Percentiles rank a stretch among this genome's conserved stretches.
phyloP scores from a whole-genome alignment of 1,139 yeast genomes.

The Ogataea hybrid region DNA sequence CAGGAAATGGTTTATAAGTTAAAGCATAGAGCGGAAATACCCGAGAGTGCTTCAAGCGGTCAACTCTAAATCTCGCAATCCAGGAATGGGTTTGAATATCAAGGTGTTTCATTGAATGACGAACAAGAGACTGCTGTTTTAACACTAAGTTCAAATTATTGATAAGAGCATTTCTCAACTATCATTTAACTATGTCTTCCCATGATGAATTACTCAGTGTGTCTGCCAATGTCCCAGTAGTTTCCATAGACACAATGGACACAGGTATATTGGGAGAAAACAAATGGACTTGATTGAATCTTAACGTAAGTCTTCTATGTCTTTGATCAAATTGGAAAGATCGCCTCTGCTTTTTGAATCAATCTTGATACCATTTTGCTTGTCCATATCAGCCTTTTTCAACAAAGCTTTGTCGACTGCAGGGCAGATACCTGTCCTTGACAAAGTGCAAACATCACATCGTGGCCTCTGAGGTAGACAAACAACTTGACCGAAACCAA shows the following conservation, averaged over 20 bases:
- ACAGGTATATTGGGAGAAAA: neutral
- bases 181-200: conserved; percentile 58
- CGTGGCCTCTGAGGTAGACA: conserved; percentile 72
- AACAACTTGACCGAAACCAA: conserved; percentile 90
- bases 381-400: conserved; percentile 35
- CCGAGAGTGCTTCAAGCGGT: conserved; percentile 48
- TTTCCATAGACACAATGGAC: neutral
- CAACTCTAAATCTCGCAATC: conserved; percentile 73
- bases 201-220: conserved; percentile 29
- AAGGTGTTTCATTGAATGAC: conserved; percentile 37
- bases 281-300: neutral
- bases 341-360: conserved; percentile 29
- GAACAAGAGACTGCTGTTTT: conserved; percentile 73
- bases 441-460: conserved; percentile 73
- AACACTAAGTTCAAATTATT: conserved; percentile 80
- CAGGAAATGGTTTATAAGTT: conserved; percentile 40
- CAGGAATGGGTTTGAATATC: conserved; percentile 50
- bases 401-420: conserved; percentile 46
- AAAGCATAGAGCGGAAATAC: conserved; percentile 42
- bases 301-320: conserved; percentile 14
- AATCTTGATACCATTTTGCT: conserved; percentile 23
- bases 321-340: conserved; percentile 22
- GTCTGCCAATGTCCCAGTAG: conserved; percentile 25
- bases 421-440: conserved; percentile 47
- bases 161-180: conserved; percentile 68